Percentiles rank a stretch among this genome's conserved stretches.
Evolutionary conservation across 2,329 filamentous ascomycete species (phyloP).

Genomic region (Dactylellina parvicollis): DNA sequence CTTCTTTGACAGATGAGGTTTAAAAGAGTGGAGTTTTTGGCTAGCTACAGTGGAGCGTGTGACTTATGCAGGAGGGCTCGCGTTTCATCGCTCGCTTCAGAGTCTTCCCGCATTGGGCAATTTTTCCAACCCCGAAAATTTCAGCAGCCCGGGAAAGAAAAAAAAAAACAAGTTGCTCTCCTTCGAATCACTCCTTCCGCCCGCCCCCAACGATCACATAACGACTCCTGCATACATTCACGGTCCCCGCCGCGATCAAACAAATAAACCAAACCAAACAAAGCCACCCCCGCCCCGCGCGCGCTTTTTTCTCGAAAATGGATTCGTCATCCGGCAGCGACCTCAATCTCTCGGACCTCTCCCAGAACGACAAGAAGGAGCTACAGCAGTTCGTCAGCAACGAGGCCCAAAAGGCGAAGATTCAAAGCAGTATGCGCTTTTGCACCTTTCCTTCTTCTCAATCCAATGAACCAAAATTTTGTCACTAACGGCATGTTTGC

Average conservation of each 20-base stretch:
- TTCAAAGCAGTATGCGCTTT: conserved; percentile 66
- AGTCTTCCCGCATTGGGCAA: conserved; percentile 26
- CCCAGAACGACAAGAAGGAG: conserved; percentile 83
- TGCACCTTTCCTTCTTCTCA: conserved; percentile 3
- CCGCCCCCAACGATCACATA: too few species aligned
- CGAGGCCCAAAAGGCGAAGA: conserved; percentile 80
- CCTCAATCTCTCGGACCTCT: conserved; percentile 77
- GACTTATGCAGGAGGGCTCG: conserved; percentile 2
- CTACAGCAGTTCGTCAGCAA: conserved; percentile 85
- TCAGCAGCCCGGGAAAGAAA: neutral
- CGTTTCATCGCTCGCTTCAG: conserved; percentile 34
- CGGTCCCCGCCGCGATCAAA: neutral
- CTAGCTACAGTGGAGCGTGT: neutral
- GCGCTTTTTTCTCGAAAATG: conserved; percentile 57
- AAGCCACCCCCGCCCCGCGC: neutral
- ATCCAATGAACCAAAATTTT: neutral
- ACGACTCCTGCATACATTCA: neutral
- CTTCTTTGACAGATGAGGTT: too few species aligned
- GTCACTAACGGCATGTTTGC: conserved; percentile 60
- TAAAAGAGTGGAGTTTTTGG: too few species aligned
- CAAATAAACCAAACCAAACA: neutral
- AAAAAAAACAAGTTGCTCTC: too few species aligned
- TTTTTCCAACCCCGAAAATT: conserved; percentile 25
- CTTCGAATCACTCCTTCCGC: too few species aligned
- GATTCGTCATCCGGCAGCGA: conserved; percentile 57